A percentile compares a stretch with the other conserved stretches of the same genome.
phyloP scores from a whole-genome alignment of 2,329 filamentous ascomycete species.

The Penicillium sp. region DNA sequence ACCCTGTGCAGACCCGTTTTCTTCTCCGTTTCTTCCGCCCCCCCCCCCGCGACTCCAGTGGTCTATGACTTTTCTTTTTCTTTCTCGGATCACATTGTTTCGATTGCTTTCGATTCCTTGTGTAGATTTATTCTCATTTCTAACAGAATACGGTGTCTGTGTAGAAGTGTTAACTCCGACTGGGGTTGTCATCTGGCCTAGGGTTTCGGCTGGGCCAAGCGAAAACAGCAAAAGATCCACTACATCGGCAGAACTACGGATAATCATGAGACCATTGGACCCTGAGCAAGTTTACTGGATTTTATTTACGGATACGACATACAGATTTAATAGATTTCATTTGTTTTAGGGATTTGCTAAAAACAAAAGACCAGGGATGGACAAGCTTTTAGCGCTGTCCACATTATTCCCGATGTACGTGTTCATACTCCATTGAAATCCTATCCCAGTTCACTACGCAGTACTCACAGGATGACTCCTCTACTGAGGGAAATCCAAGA shows the following conservation, averaged over 20 bases:
- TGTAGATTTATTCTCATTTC: neutral
- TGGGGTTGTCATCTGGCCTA: conserved; percentile 19
- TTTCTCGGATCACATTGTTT: neutral
- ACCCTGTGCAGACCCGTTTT: conserved; percentile 26
- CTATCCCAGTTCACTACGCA: neutral
- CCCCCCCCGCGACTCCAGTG: conserved; percentile 19
- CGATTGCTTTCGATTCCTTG: neutral
- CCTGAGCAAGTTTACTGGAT: neutral
- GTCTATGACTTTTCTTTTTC: neutral
- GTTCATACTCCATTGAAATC: neutral
- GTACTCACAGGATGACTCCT: neutral
- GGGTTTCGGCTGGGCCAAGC: conserved; percentile 25
- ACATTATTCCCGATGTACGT: neutral
- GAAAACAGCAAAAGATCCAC: conserved; percentile 11
- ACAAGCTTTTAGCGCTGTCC: conserved; percentile 10
- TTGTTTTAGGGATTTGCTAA: neutral
- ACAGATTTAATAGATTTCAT: neutral
- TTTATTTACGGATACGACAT: neutral
- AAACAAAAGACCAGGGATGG: conserved; percentile 2
- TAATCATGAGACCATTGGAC: conserved; percentile 10
- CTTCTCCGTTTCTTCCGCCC: conserved; percentile 26
- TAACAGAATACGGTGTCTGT: neutral
- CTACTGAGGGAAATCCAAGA: neutral
- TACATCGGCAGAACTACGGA: conserved; percentile 23
- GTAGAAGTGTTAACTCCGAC: conserved; percentile 4